Percentiles rank a stretch among this genome's conserved stretches.
Conservation (phyloP, 2,329 filamentous ascomycete genomes). For the Colletotrichum paranaense region DNA sequence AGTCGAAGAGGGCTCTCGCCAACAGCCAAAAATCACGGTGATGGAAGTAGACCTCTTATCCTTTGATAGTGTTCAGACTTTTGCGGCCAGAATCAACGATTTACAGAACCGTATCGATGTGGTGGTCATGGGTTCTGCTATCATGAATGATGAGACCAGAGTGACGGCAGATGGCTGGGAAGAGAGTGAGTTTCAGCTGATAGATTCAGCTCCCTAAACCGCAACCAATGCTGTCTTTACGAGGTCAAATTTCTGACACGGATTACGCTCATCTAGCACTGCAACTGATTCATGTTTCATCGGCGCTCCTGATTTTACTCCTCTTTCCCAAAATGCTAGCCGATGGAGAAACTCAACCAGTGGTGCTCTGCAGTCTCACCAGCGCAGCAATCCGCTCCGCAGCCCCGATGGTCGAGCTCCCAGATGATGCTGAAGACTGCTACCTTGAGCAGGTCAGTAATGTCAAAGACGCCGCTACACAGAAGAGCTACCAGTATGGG, state of each 20-base stretch:
- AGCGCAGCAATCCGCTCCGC: not conserved
- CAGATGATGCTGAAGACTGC: not conserved
- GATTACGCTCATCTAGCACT: not conserved
- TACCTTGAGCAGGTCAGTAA: not conserved
- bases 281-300: not conserved
- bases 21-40: not conserved
- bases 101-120: not conserved
- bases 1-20: not conserved
- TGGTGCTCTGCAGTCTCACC: not conserved
- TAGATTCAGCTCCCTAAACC: not conserved
- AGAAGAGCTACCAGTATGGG: not conserved
- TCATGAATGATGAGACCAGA: slow-evolving; percentile 3
- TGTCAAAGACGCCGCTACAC: not conserved
- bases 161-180: not conserved
- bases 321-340: not conserved
- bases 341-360: not conserved
- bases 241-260: not conserved
- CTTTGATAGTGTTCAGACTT: not conserved
- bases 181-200: not conserved
- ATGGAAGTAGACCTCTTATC: not conserved
- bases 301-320: not conserved
- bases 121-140: slow-evolving; percentile 3
- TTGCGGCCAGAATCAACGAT: not conserved
- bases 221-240: not conserved
- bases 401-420: not conserved